A percentile compares a stretch with the other conserved stretches of the same genome.
These are phyloP conservation scores for Citrus glauca DNA, from an alignment of 345 rosid species.

Conservation along the genomic window DNA sequence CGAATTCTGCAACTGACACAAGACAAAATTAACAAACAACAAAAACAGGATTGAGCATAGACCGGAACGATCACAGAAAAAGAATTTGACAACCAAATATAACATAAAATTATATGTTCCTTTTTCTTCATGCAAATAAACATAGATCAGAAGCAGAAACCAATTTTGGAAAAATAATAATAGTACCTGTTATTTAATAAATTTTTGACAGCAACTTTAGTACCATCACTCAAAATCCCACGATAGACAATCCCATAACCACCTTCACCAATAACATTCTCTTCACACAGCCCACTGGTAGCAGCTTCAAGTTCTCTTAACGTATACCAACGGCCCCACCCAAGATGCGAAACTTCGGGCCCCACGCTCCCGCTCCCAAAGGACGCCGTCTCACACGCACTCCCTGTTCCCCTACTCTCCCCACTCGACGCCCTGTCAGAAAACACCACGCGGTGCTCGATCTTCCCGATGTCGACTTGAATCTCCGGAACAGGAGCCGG, in stretches of 20 bases:
- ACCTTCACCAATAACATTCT: constrained; percentile 97
- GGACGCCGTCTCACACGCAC: constrained; percentile 60
- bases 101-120: neutral
- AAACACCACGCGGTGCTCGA: constrained; percentile 86
- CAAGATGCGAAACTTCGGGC: constrained; percentile 93
- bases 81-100: neutral
- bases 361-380: constrained; percentile 65
- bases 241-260: constrained; percentile 92
- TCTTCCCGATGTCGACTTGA: constrained; percentile 83
- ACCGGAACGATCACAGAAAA: neutral
- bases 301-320: constrained; percentile 88
- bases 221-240: constrained; percentile 74
- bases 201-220: constrained; percentile 85
- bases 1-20: constrained; percentile 9
- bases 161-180: constrained; percentile 5
- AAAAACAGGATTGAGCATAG: neutral
- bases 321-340: constrained; percentile 98
- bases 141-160: neutral
- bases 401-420: constrained; percentile 71
- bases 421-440: constrained; percentile 68
- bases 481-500: constrained; percentile 54
- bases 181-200: constrained; percentile 79
- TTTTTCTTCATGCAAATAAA: neutral
- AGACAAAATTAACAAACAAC: constrained; percentile 23
- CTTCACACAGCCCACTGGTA: constrained; percentile 72